Evolutionary conservation across 306 rosid genomes (phyloP), one percentile per base, ranked within the genome.

Genomic region (Quercus alba): DNA sequence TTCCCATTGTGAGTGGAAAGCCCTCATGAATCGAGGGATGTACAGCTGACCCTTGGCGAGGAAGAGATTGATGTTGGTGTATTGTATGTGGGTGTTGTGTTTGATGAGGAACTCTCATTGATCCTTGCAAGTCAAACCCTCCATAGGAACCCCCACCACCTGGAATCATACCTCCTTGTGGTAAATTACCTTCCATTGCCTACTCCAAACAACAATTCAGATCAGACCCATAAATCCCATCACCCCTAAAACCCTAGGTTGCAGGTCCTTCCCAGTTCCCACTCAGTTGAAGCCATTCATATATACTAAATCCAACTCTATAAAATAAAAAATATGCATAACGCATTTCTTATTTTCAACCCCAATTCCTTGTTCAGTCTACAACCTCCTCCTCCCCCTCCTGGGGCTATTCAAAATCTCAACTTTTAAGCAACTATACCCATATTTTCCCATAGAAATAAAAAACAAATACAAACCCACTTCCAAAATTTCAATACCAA

Each of bases 151-250:
- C 56, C 71, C 89, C 94, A 58, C 92, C 91, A 63, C 91, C 91
- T 51, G 89, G 90, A 88, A 87, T 44, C 55, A 89, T 79, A 79
- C 92, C 94, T 82, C 97, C 97, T 58, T 87, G 95, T 68, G 94
- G 75, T 70, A 92, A 82, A 83, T 90, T 85, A 31, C 92, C 97
- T 87, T 94, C 97, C 99, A 94, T 94, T 70, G 62, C 79, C 86
- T 87, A 78, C 66, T 78, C 72, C 67, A 41, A 75, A 80, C 77
- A 85, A 76, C 31, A 90, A 75, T 33, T 46, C 77, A 79, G 54
- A 82, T 86, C 86, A 84, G 64, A 70, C 83, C 73, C 78, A 74
- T 41, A 57, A 83, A 77, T 33, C 66, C 64, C 77, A 41, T 49
- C 66, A 72, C 70, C 79, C 63, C 76, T 30, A 38, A 46, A 85